Base-by-base conservation (phyloP, 140 eudicot species). In the Artemisia princeps region DNA sequence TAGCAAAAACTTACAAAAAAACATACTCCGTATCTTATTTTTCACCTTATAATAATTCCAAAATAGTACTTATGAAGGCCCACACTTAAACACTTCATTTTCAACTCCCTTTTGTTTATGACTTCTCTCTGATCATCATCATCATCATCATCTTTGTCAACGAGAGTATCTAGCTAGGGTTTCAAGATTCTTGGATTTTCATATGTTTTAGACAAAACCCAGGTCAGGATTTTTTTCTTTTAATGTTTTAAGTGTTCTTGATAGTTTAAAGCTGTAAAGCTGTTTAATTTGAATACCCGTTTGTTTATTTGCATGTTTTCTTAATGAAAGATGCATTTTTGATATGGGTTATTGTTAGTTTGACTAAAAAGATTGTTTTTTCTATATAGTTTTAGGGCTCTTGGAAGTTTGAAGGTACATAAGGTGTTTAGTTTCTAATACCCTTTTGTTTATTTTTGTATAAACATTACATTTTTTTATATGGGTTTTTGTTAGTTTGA, bases 131-230 rank as follows among this genome's bases (percentile, higher is more conserved):
- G 65, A 53, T 42, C 56, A 44, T 70, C 48, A 6, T 44, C 74
- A 37, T 55, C 19, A 17, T 17, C 48, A 70, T 45, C 71, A 44
- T 72, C 70, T 1, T 40, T 46, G 1, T 48, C 49, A 63, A 10
- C 14, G 11, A 62, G 14, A 28, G 40, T 48, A 23, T 9, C 44
- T 15, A 73, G 73, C 68, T 73, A 73, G 78, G 78, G 78, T 65
- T 73, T 73, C 78, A 73, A 73, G 78, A 60, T 45, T 62, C 49
- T 73, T 33, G 12, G 24, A 20, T 22, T 3, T 64, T 72, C 71
- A 22, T 58, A 50, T 64, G 40, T 63, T 64, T 63, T 10, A 23
- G 65, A 23, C 71, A 64, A 62, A 55, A 55, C 77, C 61, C 72
- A 73, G 72, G 72, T 64, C 55, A 63, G 59, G 14, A 63, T 72